phyloP scores from a whole-genome alignment of 768 basidiomycete species.

The Phanerodontia chrysosporium region DNA sequence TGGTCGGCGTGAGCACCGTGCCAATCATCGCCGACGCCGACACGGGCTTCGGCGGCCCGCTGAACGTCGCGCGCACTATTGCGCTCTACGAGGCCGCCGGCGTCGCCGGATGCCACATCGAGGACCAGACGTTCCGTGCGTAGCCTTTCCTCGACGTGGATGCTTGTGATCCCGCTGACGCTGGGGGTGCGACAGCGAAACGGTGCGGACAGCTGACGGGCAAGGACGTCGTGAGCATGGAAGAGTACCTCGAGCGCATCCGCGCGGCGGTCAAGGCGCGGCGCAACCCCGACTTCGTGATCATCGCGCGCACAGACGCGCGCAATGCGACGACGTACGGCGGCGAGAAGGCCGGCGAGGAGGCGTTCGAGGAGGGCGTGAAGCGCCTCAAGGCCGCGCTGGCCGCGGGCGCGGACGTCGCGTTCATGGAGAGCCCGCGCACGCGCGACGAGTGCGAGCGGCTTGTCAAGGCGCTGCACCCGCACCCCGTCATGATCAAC shows the following conservation, averaged over 20 bases:
- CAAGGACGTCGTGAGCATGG: constrained; percentile 22
- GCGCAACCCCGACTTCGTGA: constrained; percentile 20
- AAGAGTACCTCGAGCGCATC: constrained; percentile 25
- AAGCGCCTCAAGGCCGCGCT: constrained; percentile 22
- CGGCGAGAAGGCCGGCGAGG: constrained; percentile 21
- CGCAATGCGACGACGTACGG: constrained; percentile 22
- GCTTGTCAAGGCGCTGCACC: constrained; percentile 22
- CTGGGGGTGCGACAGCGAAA: constrained; percentile 13
- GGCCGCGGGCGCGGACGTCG: constrained; percentile 23
- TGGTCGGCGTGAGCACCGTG: constrained; percentile 16
- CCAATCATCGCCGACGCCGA: constrained; percentile 23
- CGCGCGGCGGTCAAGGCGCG: constrained; percentile 20
- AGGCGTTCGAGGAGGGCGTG: constrained; percentile 25
- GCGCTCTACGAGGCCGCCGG: constrained; percentile 22
- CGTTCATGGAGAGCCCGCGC: constrained; percentile 26
- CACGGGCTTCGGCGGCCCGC: constrained; percentile 23
- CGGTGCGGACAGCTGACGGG: constrained; percentile 24
- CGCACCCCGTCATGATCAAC: constrained; percentile 25
- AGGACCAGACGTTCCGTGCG: constrained; percentile 24
- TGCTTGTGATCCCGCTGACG: not conserved
- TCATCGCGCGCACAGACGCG: constrained; percentile 23
- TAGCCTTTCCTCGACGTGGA: not conserved
- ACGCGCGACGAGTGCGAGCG: constrained; percentile 23
- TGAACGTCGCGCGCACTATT: constrained; percentile 22
- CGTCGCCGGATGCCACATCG: constrained; percentile 24